Evolutionary conservation across 257 asterid species (phyloP), one percentile per base, ranked within the genome.

Genomic region (Thymus quinquecostatus): DNA sequence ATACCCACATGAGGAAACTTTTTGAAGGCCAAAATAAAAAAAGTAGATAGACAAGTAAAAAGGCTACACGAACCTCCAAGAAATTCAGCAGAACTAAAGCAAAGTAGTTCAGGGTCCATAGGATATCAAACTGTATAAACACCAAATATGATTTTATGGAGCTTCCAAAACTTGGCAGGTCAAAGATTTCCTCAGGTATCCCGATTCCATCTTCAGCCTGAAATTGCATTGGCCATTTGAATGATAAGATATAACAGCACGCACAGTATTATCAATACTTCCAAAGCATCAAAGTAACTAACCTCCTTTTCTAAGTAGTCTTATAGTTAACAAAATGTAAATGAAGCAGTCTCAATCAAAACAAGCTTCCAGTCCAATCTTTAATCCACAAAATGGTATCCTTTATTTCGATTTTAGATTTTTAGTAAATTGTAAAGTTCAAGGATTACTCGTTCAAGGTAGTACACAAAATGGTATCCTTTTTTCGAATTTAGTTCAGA

Each of bases 121-220:
- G 81, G 77, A 88, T 50, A 83, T 95, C 98, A 80, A 95, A 89
- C 59, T 84, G 93, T 56, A 87, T 88, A 75, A 82, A 95, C 12
- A 80, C 60, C 78, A 95, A 85, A 85, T 95, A 95, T 59, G 86
- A 77, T 72, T 83, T 78, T 54, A 92, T 83, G 69, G 92, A 85
- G 82, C 66, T 73, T 60, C 75, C 97, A 64, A 88, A 89, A 87
- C 88, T 95, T 68, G 97, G 67, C 65, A 76, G 97, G 69, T 89
- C 99, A 78, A 92, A 86, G 69, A 92, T 78, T 75, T 95, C 99
- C 89, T 95, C 99, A 0, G 99, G 99, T 54, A 95, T 83, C 70
- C 99, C 99, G 70, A 86, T 70, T 51, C 99, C 99, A 66, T 95
- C 99, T 87, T 95, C 98, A 80, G 99, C 99, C 99, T 95, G 89